Evolutionary conservation across 2,329 filamentous ascomycete species (phyloP), one percentile per base, ranked within the genome.

Genomic region (Colletotrichum sp.): DNA sequence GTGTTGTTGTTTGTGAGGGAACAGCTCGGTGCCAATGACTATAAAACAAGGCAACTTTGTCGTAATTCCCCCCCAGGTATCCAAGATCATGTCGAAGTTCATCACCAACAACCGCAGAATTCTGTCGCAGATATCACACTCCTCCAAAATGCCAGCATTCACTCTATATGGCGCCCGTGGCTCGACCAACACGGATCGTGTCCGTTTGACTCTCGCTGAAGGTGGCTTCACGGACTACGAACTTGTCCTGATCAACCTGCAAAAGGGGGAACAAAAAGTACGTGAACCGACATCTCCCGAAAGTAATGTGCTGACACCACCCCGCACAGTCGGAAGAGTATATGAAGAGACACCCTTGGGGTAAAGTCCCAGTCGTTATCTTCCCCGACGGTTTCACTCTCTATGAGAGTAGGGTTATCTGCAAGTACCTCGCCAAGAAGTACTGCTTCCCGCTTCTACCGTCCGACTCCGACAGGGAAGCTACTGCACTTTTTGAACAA

Each of bases 401-500:
- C 71, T 86, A 87, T 78, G 87, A 89, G 80, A 87, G 85, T 79
- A 87, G 86, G 44, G 84, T 85, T 67, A 88, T 89, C 79, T 87
- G 85, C 85, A 86, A 86, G 80, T 87, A 88, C 79, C 84, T 89
- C 73, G 81, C 86, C 13, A 84, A 30, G 36, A 88, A 87, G 78
- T 88, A 88, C 82, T 84, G 81, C n/a, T 85, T 88, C 75, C 85
- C 85, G 67, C 85, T 88, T 68, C 80, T 88, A 28, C 87, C 87
- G 15, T 24, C 80, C 0, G 79, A 79, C 75, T 83, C 85, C 34
- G 84, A 88, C 78, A 9, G 81, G 76, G 83, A 88, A 78, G 86
- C 85, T 57, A 65, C 79, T 60, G 87, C 87, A 68, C 80, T 85
- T 66, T 88, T 88, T 76, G 86, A 88, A 73, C 85, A 88, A 79